Conservation (phyloP, 108 stramenopile species). For the Pseudonitzschia pungens region DNA sequence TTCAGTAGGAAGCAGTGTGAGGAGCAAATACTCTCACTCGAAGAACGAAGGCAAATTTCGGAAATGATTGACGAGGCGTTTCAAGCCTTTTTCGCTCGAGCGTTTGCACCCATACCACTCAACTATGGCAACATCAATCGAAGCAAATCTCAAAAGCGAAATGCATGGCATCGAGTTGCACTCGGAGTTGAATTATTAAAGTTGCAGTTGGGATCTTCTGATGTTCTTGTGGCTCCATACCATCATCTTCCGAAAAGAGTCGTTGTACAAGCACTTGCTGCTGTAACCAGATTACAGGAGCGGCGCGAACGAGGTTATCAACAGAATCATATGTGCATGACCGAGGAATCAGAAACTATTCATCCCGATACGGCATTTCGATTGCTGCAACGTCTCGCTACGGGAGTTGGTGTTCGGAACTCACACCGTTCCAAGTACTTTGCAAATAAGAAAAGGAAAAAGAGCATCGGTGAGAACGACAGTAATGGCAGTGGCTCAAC, state of each 20-base stretch:
- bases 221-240: constrained; percentile 42
- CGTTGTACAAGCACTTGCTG: constrained; percentile 53
- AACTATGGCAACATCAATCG: constrained; percentile 5
- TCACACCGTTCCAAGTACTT: constrained; percentile 16
- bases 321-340: constrained; percentile 1
- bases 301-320: constrained; percentile 2
- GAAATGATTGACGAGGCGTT: constrained; percentile 46
- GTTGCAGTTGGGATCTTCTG: constrained; percentile 46
- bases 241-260: constrained; percentile 49
- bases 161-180: constrained; percentile 24
- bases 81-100: constrained; percentile 36
- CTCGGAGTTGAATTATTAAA: constrained; percentile 54
- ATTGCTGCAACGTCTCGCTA: constrained; percentile 70
- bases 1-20: background rate
- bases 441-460: background rate
- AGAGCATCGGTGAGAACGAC: too few relatives aligned
- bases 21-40: background rate
- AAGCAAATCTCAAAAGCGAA: background rate
- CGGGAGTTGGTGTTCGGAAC: constrained; percentile 59
- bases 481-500: background rate
- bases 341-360: background rate
- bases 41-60: constrained; percentile 22
- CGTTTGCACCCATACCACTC: constrained; percentile 49
- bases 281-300: constrained; percentile 47
- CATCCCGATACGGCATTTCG: constrained; percentile 62